These are phyloP conservation scores for Myxozyma kluyveri DNA, from an alignment of 805 yeast species.

Conservation along the genomic window DNA sequence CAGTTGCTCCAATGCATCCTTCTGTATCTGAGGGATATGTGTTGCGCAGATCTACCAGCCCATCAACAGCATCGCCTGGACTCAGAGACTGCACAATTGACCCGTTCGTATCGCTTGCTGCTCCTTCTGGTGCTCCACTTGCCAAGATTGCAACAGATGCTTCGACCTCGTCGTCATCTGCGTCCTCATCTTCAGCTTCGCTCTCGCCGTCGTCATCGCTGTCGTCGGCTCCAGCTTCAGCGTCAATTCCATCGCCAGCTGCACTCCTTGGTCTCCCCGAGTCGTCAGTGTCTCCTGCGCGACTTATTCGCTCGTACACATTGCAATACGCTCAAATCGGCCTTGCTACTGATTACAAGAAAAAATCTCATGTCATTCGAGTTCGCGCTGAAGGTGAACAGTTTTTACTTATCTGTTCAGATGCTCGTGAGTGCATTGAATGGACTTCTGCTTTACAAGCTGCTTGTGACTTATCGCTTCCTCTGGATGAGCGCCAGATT, in stretches of 20 bases:
- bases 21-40: slow-evolving; percentile 8
- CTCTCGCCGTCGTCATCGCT: slow-evolving; percentile 16
- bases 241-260: slow-evolving; percentile 6
- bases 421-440: slow-evolving; percentile 63
- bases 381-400: slow-evolving; percentile 83
- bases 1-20: slow-evolving; percentile 2
- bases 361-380: slow-evolving; percentile 65
- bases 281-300: slow-evolving; percentile 27
- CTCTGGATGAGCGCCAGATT: slow-evolving; percentile 63
- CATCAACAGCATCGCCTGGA: slow-evolving; percentile 1
- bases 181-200: slow-evolving; percentile 18
- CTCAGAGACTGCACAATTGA: slow-evolving; percentile 19
- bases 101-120: slow-evolving; percentile 7
- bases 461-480: slow-evolving; percentile 79
- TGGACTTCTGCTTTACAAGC: slow-evolving; percentile 74
- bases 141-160: slow-evolving; percentile 6
- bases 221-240: slow-evolving; percentile 5
- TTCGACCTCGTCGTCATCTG: neutral
- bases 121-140: neutral
- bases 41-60: neutral
- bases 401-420: slow-evolving; percentile 61
- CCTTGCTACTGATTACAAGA: slow-evolving; percentile 77
- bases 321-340: slow-evolving; percentile 84
- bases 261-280: slow-evolving; percentile 13
- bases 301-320: slow-evolving; percentile 56